These are phyloP conservation scores for Phaeosphaeriaceae sp. DNA, from an alignment of 2,329 filamentous ascomycete species.

Conservation along the genomic window DNA sequence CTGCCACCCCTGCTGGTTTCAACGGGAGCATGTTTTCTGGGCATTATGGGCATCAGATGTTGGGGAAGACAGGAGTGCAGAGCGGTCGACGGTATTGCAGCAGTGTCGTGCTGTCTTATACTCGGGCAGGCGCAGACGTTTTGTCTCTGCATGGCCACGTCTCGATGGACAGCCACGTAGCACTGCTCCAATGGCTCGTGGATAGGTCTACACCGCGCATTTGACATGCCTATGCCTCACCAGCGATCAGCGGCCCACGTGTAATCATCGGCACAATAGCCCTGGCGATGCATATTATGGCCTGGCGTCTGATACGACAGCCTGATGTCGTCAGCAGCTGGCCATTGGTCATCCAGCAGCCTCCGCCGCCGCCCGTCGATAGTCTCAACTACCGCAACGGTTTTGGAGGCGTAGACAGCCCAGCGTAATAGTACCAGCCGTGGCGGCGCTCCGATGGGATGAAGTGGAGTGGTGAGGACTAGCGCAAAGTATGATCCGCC, in stretches of 20 bases:
- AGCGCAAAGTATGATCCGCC: background rate
- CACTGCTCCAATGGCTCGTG: background rate
- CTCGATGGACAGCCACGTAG: conserved; percentile 7
- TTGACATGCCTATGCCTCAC: conserved; percentile 24
- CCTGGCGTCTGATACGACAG: background rate
- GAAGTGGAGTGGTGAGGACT: background rate
- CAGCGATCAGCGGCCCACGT: background rate
- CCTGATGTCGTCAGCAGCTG: background rate
- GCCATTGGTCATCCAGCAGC: background rate
- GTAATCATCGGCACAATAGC: conserved; percentile 19
- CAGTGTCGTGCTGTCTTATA: background rate
- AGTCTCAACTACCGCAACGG: background rate
- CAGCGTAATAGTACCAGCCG: background rate
- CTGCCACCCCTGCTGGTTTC: background rate
- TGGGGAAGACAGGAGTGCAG: background rate
- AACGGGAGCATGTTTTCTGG: background rate
- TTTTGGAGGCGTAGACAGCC: background rate
- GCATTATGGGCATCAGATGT: background rate
- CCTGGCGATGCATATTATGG: background rate
- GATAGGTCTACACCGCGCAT: conserved; percentile 7
- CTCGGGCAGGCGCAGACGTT: conserved; percentile 1
- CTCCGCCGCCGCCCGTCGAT: background rate
- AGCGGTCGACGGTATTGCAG: background rate
- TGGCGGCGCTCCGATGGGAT: background rate
- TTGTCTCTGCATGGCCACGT: conserved; percentile 22